phyloP scores from a whole-genome alignment of 352 stramenopile genomes.

The Pythium brassicae region DNA sequence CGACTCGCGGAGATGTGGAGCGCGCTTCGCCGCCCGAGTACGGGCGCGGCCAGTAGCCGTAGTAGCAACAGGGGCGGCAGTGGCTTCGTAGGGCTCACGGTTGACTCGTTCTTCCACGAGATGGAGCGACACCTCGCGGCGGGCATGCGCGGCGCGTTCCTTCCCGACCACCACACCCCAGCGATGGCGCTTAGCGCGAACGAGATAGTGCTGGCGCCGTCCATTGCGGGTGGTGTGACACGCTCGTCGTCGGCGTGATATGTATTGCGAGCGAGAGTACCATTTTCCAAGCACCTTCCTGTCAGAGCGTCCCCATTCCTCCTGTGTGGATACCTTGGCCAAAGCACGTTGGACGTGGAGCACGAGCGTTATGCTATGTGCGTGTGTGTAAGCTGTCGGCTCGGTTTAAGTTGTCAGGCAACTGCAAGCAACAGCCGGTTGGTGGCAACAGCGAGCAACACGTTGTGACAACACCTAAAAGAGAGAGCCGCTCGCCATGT shows the following conservation, averaged over 20 bases:
- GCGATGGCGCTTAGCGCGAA: slow-evolving; percentile 54
- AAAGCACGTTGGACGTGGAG: no score
- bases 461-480: no score
- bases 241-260: slow-evolving; percentile 6
- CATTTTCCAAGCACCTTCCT: no score
- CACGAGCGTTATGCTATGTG: no score
- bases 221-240: neutral
- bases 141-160: slow-evolving; percentile 44
- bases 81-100: slow-evolving; percentile 41
- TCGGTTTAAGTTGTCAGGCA: no score
- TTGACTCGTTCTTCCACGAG: slow-evolving; percentile 57
- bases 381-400: no score
- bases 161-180: slow-evolving; percentile 29
- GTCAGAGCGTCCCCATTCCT: no score
- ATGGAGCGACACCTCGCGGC: slow-evolving; percentile 42
- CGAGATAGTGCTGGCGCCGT: slow-evolving; percentile 25
- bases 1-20: slow-evolving; percentile 20
- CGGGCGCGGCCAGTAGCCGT: neutral
- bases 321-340: no score
- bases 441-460: no score
- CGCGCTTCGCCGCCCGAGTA: neutral
- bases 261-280: neutral
- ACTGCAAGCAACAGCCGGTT: no score
- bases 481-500: neutral
- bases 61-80: neutral